Percentiles rank a stretch among this genome's conserved stretches.
These are phyloP conservation scores for Yarrowia sp. DNA, from an alignment of 805 yeast genomes.

Conservation along the genomic window DNA sequence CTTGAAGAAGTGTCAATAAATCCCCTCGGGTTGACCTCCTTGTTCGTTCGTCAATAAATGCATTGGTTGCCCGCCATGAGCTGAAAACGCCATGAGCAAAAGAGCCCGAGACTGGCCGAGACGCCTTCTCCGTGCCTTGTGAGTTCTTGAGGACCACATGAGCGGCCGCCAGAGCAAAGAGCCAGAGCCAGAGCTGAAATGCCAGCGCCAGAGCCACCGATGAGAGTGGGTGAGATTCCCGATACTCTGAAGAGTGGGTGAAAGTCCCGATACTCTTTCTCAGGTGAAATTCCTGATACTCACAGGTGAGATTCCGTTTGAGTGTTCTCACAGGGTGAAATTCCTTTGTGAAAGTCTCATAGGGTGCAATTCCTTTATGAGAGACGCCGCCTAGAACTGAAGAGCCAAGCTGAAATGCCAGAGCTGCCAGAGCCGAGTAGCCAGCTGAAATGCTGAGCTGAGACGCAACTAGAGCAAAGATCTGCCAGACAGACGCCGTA, in stretches of 20 bases:
- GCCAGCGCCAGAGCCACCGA: too few relatives aligned
- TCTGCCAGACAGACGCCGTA: conserved; percentile 5
- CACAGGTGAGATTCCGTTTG: too few relatives aligned
- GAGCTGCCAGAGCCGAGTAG: not conserved
- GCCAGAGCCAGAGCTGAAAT: not conserved
- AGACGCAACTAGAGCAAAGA: conserved; percentile 8
- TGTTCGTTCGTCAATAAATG: not conserved
- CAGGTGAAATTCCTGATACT: too few relatives aligned
- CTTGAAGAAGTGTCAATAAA: conserved; percentile 6
- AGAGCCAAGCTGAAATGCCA: conserved; percentile 1
- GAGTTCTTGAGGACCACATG: conserved; percentile 5
- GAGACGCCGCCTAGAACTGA: not conserved
- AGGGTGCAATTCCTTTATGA: not conserved
- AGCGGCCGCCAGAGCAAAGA: not conserved
- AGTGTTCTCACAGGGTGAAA: too few relatives aligned
- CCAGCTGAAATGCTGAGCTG: not conserved
- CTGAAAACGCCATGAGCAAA: not conserved
- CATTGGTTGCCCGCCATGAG: conserved; percentile 3
- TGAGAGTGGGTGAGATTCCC: too few relatives aligned
- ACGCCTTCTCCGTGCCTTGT: not conserved
- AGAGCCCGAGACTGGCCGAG: not conserved
- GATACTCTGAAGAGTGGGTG: too few relatives aligned
- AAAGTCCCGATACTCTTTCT: too few relatives aligned
- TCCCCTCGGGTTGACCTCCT: conserved; percentile 7
- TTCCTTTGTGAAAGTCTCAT: too few relatives aligned